Evolutionary conservation across 2,329 filamentous ascomycete species (phyloP), one percentile per base, ranked within the genome.

Genomic region (Aaosphaeria arxii): DNA sequence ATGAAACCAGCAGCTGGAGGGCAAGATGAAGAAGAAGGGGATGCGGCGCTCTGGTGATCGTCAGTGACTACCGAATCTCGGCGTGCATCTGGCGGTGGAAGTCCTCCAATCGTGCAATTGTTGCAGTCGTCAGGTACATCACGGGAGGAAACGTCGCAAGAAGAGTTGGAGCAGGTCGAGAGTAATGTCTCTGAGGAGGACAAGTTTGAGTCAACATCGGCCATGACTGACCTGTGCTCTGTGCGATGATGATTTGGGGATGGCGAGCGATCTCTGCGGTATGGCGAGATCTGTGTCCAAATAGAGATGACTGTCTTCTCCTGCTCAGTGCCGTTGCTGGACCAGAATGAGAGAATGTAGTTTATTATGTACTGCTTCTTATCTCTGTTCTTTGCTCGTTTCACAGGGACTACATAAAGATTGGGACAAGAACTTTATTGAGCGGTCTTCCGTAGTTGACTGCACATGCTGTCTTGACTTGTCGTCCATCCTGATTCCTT

Each of bases 211-310:
- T 44, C 49, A 40, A 51, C 31, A 38, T 41, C 44, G 41, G 46
- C 45, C 53, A 57, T 51, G 43, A 43, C 40, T 17, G 31, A 35
- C 52, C 49, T 53, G 55, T 53, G 55, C 57, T 56, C 36, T 46
- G 33, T 44, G 35, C 13, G 42, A 46, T 31, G 47, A 49, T 42
- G 48, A 45, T 45, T 42, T 41, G 41, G 9, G 40, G 38, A 59
- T 61, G 58, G 46, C 56, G 58, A 59, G 58, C 53, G 53, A 52
- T 45, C 33, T 33, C 41, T 44, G 13, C 40, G 11, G 42, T 30
- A 59, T 61, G 43, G 56, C 58, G 58, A 57, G 46, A 50, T 59
- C 38, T 45, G 43, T 30, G 17, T 24, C 17, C 17, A 24, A 24
- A 24, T 24, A 24, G 17, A 24, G 17, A 24, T 24, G 17, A 24